Evolutionary conservation across 495 filamentous ascomycete species (phyloP).

Genomic region (Penicillium psychrofluorescens): DNA sequence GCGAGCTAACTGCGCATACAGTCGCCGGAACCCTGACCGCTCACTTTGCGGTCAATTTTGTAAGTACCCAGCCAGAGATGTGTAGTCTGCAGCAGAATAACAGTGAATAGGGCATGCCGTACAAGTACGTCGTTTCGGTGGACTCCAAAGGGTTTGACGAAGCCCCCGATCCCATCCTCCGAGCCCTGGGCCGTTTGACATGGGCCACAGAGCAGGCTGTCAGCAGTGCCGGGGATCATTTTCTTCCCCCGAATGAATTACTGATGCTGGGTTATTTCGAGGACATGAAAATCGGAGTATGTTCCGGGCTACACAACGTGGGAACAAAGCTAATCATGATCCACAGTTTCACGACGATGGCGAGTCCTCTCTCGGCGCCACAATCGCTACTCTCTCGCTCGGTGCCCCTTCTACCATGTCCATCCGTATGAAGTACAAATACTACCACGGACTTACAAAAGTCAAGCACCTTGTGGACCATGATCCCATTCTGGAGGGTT

Average conservation of each 20-base stretch:
- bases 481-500: conserved; percentile 28
- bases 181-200: conserved; percentile 51
- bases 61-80: conserved; percentile 28
- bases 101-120: conserved; percentile 59
- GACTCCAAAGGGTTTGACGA: conserved; percentile 55
- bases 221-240: conserved; percentile 5
- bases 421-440: conserved; percentile 60
- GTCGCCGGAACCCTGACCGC: conserved; percentile 46
- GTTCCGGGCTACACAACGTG: conserved; percentile 11
- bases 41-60: conserved; percentile 69
- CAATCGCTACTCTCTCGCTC: conserved; percentile 67
- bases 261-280: conserved; percentile 73
- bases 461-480: conserved; percentile 10
- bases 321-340: neutral
- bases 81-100: neutral
- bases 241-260: conserved; percentile 56
- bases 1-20: neutral
- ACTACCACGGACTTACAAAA: conserved; percentile 33
- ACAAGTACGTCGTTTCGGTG: conserved; percentile 71
- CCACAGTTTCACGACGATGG: conserved; percentile 67
- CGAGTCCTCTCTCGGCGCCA: conserved; percentile 65
- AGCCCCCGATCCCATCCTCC: conserved; percentile 49
- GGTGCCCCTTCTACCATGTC: conserved; percentile 62
- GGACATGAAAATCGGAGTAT: conserved; percentile 57
- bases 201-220: conserved; percentile 55